Evolutionary conservation across 768 basidiomycete species (phyloP).

Genomic region (Mycena belliarum): DNA sequence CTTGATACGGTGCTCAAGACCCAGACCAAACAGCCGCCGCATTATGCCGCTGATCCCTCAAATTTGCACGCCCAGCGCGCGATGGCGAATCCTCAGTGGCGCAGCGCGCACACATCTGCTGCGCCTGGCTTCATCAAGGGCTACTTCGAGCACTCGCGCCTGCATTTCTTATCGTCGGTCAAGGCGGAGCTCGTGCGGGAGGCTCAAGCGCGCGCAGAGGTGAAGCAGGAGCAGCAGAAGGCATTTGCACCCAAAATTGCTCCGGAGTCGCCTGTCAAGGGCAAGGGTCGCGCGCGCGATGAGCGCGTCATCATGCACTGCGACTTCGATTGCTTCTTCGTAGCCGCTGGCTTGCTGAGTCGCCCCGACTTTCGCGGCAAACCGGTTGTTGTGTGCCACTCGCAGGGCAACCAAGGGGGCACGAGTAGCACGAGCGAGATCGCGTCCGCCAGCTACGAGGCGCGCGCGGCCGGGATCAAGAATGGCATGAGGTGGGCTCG

Average conservation of each 20-base stretch:
- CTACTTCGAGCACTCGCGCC: constrained; percentile 81
- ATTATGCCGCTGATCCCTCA: constrained; percentile 67
- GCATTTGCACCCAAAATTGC: constrained; percentile 26
- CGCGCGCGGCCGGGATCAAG: constrained; percentile 81
- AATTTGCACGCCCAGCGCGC: constrained; percentile 76
- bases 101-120: constrained; percentile 81
- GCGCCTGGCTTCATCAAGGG: constrained; percentile 86
- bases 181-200: constrained; percentile 85
- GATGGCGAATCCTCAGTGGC: constrained; percentile 86
- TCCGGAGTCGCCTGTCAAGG: constrained; percentile 49
- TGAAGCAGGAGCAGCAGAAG: constrained; percentile 5
- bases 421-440: constrained; percentile 88
- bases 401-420: constrained; percentile 75
- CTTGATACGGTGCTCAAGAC: constrained; percentile 47
- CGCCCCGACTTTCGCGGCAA: constrained; percentile 83
- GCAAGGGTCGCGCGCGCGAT: constrained; percentile 47
- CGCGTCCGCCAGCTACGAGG: constrained; percentile 93
- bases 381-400: constrained; percentile 95
- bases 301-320: constrained; percentile 85
- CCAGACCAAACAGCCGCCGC: constrained; percentile 44
- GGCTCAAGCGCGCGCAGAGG: constrained; percentile 74
- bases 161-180: constrained; percentile 93
- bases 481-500: constrained; percentile 88
- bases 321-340: constrained; percentile 97
- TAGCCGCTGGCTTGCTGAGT: constrained; percentile 81